phyloP scores from a whole-genome alignment of 805 yeast species.

The Jamesozyma gamospora region DNA sequence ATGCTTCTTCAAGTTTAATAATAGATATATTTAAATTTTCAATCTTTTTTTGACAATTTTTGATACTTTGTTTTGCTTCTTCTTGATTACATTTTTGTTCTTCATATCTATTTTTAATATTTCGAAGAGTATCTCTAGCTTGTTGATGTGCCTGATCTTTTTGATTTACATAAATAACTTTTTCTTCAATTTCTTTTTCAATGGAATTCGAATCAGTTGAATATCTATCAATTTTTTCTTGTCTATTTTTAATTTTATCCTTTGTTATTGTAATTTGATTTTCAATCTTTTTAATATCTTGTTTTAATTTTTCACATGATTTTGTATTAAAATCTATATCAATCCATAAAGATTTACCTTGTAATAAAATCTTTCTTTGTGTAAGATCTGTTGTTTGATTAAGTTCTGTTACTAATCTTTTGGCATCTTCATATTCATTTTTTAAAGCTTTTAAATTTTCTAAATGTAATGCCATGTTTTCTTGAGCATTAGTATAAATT shows the following conservation, averaged over 20 bases:
- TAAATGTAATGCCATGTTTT: slow-evolving; percentile 32
- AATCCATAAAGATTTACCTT: slow-evolving; percentile 44
- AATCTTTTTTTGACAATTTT: slow-evolving; percentile 15
- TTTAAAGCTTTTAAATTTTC: slow-evolving; percentile 33
- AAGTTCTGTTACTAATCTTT: slow-evolving; percentile 32
- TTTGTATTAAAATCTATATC: slow-evolving; percentile 24
- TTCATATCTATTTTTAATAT: slow-evolving; percentile 13
- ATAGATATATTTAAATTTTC: slow-evolving; percentile 14
- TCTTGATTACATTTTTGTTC: slow-evolving; percentile 15
- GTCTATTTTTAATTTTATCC: slow-evolving; percentile 13
- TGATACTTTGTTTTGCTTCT: slow-evolving; percentile 14
- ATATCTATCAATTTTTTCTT: slow-evolving; percentile 23
- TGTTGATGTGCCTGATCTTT: slow-evolving; percentile 14
- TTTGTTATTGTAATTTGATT: slow-evolving; percentile 13
- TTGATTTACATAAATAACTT: slow-evolving; percentile 9
- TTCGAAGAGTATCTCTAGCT: slow-evolving; percentile 10
- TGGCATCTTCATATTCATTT: slow-evolving; percentile 35
- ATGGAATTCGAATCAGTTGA: slow-evolving; percentile 12
- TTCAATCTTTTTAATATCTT: slow-evolving; percentile 11
- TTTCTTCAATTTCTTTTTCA: slow-evolving; percentile 11
- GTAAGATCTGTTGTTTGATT: slow-evolving; percentile 34
- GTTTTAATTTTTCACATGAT: slow-evolving; percentile 11
- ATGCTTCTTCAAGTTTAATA: slow-evolving; percentile 18
- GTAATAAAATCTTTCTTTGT: slow-evolving; percentile 31
- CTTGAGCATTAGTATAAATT: slow-evolving; percentile 31